Percentiles rank a stretch among this genome's conserved stretches.
Evolutionary conservation across 2,329 filamentous ascomycete genomes (phyloP).

Genomic region (Nemania diffusa): DNA sequence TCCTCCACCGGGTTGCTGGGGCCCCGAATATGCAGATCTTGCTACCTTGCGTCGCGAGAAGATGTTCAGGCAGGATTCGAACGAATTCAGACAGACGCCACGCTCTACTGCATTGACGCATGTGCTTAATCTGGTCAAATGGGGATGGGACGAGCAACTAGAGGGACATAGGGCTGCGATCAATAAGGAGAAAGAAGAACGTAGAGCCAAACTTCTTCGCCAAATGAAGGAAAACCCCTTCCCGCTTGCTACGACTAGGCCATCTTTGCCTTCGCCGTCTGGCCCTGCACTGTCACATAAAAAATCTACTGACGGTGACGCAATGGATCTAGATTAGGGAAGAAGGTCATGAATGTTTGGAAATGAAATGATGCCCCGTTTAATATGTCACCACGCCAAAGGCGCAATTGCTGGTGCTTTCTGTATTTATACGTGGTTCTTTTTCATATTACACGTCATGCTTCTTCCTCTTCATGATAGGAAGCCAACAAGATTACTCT

Average conservation of each 20-base stretch:
- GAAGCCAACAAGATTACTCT: not conserved
- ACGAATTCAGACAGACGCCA: slow-evolving; percentile 34
- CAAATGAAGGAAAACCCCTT: slow-evolving; percentile 20
- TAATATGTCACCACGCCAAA: not conserved
- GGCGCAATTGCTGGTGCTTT: slow-evolving; percentile 1
- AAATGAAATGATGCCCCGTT: not conserved
- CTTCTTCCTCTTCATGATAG: not conserved
- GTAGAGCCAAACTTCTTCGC: slow-evolving; percentile 30
- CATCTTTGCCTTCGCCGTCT: not conserved
- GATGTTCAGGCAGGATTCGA: slow-evolving; percentile 27
- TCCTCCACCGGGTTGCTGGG: slow-evolving; percentile 24
- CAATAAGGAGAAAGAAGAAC: slow-evolving; percentile 37
- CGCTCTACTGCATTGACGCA: slow-evolving; percentile 38
- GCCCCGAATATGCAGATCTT: slow-evolving; percentile 32
- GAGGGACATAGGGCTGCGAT: slow-evolving; percentile 40
- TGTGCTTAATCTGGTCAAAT: slow-evolving; percentile 37
- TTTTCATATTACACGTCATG: not conserved
- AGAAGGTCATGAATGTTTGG: not conserved
- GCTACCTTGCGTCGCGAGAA: slow-evolving; percentile 27
- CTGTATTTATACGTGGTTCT: not conserved
- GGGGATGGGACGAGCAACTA: slow-evolving; percentile 36
- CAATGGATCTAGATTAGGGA: slow-evolving; percentile 34
- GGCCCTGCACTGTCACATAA: not conserved
- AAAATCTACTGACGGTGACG: slow-evolving; percentile 7
- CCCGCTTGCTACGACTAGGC: slow-evolving; percentile 7